Conservation (phyloP, 2,329 filamentous ascomycete species). For the Hypoxylon rubiginosum region DNA sequence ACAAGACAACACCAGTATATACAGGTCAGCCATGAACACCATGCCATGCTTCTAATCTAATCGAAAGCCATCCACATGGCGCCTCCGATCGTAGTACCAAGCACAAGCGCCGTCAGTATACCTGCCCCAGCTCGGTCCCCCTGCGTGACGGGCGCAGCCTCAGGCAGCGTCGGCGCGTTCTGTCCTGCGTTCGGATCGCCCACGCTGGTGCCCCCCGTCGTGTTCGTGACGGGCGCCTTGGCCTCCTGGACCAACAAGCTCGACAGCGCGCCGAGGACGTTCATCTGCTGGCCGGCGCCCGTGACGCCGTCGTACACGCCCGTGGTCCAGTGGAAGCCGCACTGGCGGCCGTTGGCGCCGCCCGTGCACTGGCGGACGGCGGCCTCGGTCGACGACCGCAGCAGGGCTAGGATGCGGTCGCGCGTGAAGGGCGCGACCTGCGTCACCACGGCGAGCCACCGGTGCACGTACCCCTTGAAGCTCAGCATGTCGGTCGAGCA, state of each 20-base stretch:
- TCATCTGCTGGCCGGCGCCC: slow-evolving; percentile 65
- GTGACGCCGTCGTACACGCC: slow-evolving; percentile 60
- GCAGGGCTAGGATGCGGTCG: slow-evolving; percentile 53
- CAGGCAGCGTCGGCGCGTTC: slow-evolving; percentile 3
- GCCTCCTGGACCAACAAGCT: slow-evolving; percentile 55
- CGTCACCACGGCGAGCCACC: slow-evolving; percentile 61
- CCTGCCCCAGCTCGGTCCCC: slow-evolving; percentile 49
- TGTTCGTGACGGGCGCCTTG: slow-evolving; percentile 52
- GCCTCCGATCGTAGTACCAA: slow-evolving; percentile 37
- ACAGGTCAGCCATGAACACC: not conserved
- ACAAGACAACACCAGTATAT: not conserved
- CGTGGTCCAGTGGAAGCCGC: slow-evolving; percentile 64
- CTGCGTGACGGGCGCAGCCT: slow-evolving; percentile 38
- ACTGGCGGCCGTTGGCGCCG: slow-evolving; percentile 57
- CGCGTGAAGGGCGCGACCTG: slow-evolving; percentile 55
- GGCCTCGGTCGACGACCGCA: slow-evolving; percentile 55
- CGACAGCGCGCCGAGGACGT: slow-evolving; percentile 62
- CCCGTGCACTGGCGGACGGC: slow-evolving; percentile 56
- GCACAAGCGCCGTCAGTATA: slow-evolving; percentile 44
- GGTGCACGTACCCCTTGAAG: slow-evolving; percentile 70
- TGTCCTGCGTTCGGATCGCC: slow-evolving; percentile 47
- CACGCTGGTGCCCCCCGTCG: slow-evolving; percentile 57
- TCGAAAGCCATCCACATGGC: slow-evolving; percentile 43
- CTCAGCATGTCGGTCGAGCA: slow-evolving; percentile 69
- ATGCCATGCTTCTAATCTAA: slow-evolving; percentile 18